Percentiles rank a stretch among this genome's conserved stretches.
These are phyloP conservation scores for Panus rudis DNA, from an alignment of 768 basidiomycete genomes.

Conservation along the genomic window DNA sequence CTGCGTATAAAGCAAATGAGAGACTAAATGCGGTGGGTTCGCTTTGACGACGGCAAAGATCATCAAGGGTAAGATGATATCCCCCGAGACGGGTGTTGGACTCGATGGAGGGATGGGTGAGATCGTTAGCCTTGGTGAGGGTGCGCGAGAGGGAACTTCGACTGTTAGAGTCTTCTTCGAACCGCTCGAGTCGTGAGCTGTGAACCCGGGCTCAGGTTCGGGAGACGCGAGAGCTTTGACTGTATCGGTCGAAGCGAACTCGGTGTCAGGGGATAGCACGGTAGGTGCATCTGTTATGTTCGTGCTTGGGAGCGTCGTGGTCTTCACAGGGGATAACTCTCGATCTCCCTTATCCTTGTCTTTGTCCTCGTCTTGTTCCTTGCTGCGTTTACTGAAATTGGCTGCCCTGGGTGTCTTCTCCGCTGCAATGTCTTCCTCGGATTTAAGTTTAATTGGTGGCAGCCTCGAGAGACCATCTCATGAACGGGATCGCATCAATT, in stretches of 20 bases:
- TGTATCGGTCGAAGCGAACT: too few relatives aligned
- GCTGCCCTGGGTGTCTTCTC: constrained; percentile 26
- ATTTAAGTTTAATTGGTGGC: constrained; percentile 68
- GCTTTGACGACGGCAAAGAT: constrained; percentile 92
- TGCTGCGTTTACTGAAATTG: constrained; percentile 5
- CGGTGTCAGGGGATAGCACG: constrained; percentile 17
- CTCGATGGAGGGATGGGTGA: constrained; percentile 14
- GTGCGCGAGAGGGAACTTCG: not conserved
- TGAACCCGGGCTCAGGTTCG: too few relatives aligned
- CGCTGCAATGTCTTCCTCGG: constrained; percentile 53
- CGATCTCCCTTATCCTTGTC: too few relatives aligned
- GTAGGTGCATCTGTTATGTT: constrained; percentile 15
- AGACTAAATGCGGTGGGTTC: constrained; percentile 77
- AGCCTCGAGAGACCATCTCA: constrained; percentile 69
- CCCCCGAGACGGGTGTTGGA: constrained; percentile 66
- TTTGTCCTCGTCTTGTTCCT: constrained; percentile 10
- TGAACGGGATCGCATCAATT: not conserved
- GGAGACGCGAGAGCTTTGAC: too few relatives aligned
- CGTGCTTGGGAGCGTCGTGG: not conserved
- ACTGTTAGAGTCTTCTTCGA: not conserved
- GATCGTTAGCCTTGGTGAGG: constrained; percentile 8
- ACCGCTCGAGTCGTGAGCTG: not conserved
- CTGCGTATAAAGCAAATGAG: constrained; percentile 61
- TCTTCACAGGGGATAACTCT: too few relatives aligned
- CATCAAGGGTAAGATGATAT: constrained; percentile 86